Conservation (phyloP, 2,329 filamentous ascomycete species). For the Dactylellina drechsleri region DNA sequence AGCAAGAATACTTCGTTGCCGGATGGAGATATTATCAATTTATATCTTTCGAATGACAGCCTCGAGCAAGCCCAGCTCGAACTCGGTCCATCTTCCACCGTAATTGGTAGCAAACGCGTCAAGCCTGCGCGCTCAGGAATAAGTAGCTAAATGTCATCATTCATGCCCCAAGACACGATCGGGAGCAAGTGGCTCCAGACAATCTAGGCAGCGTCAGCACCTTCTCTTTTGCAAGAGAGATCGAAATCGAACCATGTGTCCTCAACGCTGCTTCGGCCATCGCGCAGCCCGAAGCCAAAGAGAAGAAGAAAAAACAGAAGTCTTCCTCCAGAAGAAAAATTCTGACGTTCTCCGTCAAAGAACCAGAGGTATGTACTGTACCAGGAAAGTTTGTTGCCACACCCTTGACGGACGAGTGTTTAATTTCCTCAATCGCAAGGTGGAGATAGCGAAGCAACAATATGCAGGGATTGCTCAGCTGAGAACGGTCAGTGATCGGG, state of each 20-base stretch:
- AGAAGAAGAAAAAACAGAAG: constrained; percentile 15
- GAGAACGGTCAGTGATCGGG: constrained; percentile 46
- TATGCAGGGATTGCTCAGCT: constrained; percentile 44
- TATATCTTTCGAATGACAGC: constrained; percentile 1
- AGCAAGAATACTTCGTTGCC: constrained; percentile 24
- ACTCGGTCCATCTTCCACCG: background rate
- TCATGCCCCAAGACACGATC: background rate
- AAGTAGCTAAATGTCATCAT: constrained; percentile 34
- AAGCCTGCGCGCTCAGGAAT: constrained; percentile 9
- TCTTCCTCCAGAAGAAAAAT: constrained; percentile 1
- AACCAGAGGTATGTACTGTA: no score
- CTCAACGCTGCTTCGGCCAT: constrained; percentile 28
- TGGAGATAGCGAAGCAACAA: constrained; percentile 42
- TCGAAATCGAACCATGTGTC: constrained; percentile 20
- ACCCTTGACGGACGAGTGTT: constrained; percentile 52
- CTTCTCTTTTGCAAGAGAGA: constrained; percentile 33
- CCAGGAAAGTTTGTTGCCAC: constrained; percentile 27
- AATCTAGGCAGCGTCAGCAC: constrained; percentile 31
- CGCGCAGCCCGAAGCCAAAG: constrained; percentile 38
- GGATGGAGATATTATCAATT: constrained; percentile 42
- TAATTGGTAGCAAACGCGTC: constrained; percentile 25
- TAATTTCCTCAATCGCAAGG: constrained; percentile 55
- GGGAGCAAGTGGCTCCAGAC: constrained; percentile 2
- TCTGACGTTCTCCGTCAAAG: background rate
- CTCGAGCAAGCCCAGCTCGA: background rate